These are phyloP conservation scores for Septoria petroselini DNA, from an alignment of 2,329 filamentous ascomycete genomes.

Conservation along the genomic window DNA sequence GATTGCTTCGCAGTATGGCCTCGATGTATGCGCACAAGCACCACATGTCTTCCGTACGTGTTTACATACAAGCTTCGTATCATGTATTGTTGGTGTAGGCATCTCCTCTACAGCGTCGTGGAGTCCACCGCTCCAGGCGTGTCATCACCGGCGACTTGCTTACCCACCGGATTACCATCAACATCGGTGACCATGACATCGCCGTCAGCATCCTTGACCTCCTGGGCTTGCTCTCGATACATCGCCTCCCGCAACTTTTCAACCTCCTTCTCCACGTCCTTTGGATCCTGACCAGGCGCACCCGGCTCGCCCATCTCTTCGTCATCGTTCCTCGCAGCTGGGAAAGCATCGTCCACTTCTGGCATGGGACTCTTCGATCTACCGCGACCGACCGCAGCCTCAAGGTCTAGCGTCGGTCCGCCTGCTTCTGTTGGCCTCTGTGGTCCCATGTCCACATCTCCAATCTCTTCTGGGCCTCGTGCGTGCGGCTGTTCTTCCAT, in stretches of 20 bases:
- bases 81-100: not conserved
- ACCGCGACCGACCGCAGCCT: constrained; percentile 42
- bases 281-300: constrained; percentile 21
- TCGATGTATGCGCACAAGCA: too few relatives aligned
- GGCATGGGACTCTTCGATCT: constrained; percentile 31
- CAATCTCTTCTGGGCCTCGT: constrained; percentile 78
- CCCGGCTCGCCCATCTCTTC: constrained; percentile 21
- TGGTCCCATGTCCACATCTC: constrained; percentile 80
- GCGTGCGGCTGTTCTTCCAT: constrained; percentile 63
- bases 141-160: constrained; percentile 11
- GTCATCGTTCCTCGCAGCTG: constrained; percentile 14
- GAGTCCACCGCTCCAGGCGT: constrained; percentile 10
- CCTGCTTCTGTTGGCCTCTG: constrained; percentile 46
- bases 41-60: too few relatives aligned
- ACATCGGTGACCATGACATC: constrained; percentile 35
- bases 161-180: constrained; percentile 26
- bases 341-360: constrained; percentile 5
- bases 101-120: constrained; percentile 6
- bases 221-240: constrained; percentile 21
- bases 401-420: constrained; percentile 38
- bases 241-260: constrained; percentile 22
- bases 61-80: not conserved
- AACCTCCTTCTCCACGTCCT: constrained; percentile 26
- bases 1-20: too few relatives aligned
- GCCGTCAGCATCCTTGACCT: constrained; percentile 32